Evolutionary conservation across 371 early-diverging fungal species (phyloP), one percentile per base, ranked within the genome.

Genomic region (Parasitella parasitica): DNA sequence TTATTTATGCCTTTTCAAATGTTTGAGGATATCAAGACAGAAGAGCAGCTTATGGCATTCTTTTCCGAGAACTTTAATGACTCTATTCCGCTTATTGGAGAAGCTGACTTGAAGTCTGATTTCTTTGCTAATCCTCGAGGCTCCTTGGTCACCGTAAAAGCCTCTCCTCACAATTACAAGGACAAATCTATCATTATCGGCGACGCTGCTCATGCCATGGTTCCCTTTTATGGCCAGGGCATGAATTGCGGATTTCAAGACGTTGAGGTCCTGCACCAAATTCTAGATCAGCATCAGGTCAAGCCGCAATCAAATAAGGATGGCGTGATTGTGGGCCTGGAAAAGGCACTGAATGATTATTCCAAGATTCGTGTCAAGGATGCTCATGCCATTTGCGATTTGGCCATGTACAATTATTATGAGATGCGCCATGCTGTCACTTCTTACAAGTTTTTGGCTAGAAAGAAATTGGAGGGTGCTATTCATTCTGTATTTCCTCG

Each of bases 191-290:
- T 97, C 13, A 90, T 97, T 34, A 68, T 98, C 35, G 98, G 98
- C 26, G 98, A 98, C 71, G 95, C 98, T 0, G 96, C 98, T 0
- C 98, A 98, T 69, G 93, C 95, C 24, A 97, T 97, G 96, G 97
- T 98, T 0, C 98, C 98, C 6, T 98, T 98, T 67, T 98, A 92
- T 50, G 94, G 93, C 6, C 93, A 95, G 66, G 98, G 98, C 3
- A 96, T 98, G 97, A 98, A 98, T 75, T 94, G 95, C 76, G 99
- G 99, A 1, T 95, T 98, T 63, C 96, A 98, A 71, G 99, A 98
- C 64, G 85, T 94, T 15, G 81, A 87, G 37, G 86, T 88, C 16
- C 81, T 98, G 4, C 87, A 92, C 60, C 64, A 82, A 18, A 79
- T 93, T 12, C 63, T 95, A 38, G 84, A 83, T 34, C 66, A 77